Evolutionary conservation across 768 basidiomycete species (phyloP).

Genomic region (Pilatotrama ljubarskyi): DNA sequence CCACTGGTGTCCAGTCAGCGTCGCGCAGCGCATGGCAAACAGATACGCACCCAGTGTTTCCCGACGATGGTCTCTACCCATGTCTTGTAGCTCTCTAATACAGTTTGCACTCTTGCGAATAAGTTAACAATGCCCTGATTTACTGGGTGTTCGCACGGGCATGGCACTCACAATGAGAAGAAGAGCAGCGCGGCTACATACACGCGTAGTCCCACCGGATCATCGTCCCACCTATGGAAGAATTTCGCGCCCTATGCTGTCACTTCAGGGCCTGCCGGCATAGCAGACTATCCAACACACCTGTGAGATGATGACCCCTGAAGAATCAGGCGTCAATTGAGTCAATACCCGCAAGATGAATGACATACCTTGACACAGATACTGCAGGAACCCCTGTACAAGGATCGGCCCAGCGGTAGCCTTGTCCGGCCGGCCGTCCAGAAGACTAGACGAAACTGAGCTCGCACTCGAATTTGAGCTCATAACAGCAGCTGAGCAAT

Average conservation of each 20-base stretch:
- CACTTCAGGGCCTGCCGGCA: background rate
- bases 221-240: conserved; percentile 32
- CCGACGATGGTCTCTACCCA: conserved; percentile 28
- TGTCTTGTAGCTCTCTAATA: conserved; percentile 28
- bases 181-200: conserved; percentile 43
- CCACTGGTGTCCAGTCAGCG: conserved; percentile 18
- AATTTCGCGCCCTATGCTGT: conserved; percentile 23
- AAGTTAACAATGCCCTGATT: no score
- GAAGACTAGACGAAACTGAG: background rate
- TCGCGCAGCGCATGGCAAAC: background rate
- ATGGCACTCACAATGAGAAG: conserved; percentile 41
- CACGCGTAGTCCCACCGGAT: conserved; percentile 42
- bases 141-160: no score
- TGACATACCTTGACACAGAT: conserved; percentile 40
- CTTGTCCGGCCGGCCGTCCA: conserved; percentile 3
- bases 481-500: background rate
- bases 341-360: background rate
- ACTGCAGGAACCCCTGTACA: conserved; percentile 47
- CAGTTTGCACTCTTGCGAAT: conserved; percentile 27
- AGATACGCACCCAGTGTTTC: conserved; percentile 23
- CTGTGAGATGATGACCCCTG: conserved; percentile 31
- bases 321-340: background rate
- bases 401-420: conserved; percentile 40
- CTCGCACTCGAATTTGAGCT: background rate
- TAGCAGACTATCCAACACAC: background rate